phyloP scores from a whole-genome alignment of 108 stramenopile species.

The Cyclostephanos tholiformis region DNA sequence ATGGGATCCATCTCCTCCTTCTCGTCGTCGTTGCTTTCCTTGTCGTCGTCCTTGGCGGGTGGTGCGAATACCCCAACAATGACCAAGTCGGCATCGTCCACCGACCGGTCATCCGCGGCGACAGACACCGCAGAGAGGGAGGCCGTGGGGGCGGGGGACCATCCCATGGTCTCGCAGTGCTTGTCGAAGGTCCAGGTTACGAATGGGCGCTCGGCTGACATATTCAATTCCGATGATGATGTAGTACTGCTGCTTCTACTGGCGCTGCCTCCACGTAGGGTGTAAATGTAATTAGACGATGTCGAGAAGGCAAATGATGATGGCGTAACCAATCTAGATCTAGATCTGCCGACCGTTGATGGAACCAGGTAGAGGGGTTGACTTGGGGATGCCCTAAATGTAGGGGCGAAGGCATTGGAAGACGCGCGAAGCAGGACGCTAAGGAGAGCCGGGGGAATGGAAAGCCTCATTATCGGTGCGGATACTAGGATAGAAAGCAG shows the following conservation, averaged over 20 bases:
- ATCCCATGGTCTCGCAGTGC: constrained; percentile 78
- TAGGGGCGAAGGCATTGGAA: constrained; percentile 8
- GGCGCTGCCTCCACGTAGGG: background rate
- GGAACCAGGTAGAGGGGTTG: background rate
- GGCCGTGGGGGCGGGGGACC: constrained; percentile 54
- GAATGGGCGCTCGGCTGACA: constrained; percentile 54
- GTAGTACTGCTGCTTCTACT: background rate
- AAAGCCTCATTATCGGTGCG: background rate
- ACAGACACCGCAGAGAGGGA: constrained; percentile 30
- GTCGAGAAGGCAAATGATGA: background rate
- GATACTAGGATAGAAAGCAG: background rate
- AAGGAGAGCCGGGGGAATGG: constrained; percentile 1
- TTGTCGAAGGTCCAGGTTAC: constrained; percentile 83
- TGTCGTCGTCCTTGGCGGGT: constrained; percentile 49
- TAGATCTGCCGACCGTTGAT: background rate
- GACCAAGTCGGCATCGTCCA: constrained; percentile 69
- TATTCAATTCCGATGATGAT: constrained; percentile 23
- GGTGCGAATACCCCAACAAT: constrained; percentile 75
- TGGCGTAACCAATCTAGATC: background rate
- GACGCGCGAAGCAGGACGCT: constrained; percentile 16
- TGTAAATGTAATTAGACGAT: background rate
- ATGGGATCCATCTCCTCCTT: constrained; percentile 55
- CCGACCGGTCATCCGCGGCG: constrained; percentile 20
- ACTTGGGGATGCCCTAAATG: background rate
- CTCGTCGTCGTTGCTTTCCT: constrained; percentile 49